These are phyloP conservation scores for Plasmodium sp. DNA, from an alignment of 169 alveolate species.

Conservation along the genomic window DNA sequence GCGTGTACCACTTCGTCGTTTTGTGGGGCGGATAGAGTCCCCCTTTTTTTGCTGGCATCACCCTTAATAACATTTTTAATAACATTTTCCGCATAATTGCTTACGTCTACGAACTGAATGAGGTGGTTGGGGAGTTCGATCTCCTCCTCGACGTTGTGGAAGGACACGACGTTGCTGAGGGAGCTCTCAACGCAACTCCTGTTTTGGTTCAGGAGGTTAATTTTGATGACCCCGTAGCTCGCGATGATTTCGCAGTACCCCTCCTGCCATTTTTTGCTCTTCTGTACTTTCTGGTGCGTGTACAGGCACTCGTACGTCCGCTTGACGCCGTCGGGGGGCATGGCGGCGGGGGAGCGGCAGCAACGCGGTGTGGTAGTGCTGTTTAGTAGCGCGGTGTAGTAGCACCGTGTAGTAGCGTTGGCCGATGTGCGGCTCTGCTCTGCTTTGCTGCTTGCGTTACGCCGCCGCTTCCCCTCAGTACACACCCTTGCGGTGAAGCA, in stretches of 20 bases:
- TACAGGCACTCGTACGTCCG: conserved; percentile 63
- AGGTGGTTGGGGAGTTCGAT: conserved; percentile 13
- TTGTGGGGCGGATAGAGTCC: neutral
- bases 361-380: too few species aligned
- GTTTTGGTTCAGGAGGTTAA: conserved; percentile 18
- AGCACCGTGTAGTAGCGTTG: too few species aligned
- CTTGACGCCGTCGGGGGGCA: conserved; percentile 3
- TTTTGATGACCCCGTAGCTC: conserved; percentile 40
- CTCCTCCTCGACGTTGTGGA: conserved; percentile 29
- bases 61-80: neutral
- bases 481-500: neutral
- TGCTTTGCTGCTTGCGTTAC: neutral
- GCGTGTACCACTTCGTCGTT: neutral
- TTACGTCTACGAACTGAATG: conserved; percentile 21
- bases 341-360: neutral
- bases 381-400: too few species aligned
- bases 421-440: neutral
- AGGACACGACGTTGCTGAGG: neutral
- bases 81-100: conserved; percentile 12
- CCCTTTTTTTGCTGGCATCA: conserved; percentile 13
- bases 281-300: conserved; percentile 60
- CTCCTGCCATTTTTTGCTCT: conserved; percentile 64
- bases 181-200: conserved; percentile 25
- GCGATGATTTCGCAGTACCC: conserved; percentile 47
- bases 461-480: neutral